Conservation (phyloP, 1,139 yeast species). For the Wickerhamomyces sp. region DNA sequence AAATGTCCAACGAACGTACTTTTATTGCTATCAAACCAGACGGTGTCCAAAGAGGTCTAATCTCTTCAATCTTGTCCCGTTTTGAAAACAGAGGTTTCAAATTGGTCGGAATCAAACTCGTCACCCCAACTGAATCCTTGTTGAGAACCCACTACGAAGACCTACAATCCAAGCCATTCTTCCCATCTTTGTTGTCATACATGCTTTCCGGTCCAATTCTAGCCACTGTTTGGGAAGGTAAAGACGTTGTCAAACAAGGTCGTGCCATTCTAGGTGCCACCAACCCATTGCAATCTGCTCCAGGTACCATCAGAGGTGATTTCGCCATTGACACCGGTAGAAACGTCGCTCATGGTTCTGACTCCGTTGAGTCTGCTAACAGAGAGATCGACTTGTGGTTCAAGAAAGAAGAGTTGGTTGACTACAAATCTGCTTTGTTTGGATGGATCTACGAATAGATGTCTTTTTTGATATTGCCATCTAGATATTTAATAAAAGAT, state of each 20-base stretch:
- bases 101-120: slow-evolving; percentile 92
- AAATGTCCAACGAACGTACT: slow-evolving; percentile 79
- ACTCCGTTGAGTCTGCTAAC: slow-evolving; percentile 96
- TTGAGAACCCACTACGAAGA: slow-evolving; percentile 94
- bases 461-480: too few species aligned
- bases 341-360: slow-evolving; percentile 99
- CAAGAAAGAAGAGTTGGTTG: slow-evolving; percentile 94
- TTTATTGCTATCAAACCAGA: slow-evolving; percentile 99
- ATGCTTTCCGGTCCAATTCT: slow-evolving; percentile 98
- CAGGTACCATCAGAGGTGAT: slow-evolving; percentile 99
- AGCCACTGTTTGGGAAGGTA: slow-evolving; percentile 99
- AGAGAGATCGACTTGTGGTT: slow-evolving; percentile 97
- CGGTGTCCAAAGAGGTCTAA: slow-evolving; percentile 99
- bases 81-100: slow-evolving; percentile 97
- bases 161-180: slow-evolving; percentile 93
- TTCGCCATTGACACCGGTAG: slow-evolving; percentile 96
- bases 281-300: slow-evolving; percentile 95
- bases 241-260: slow-evolving; percentile 98
- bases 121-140: slow-evolving; percentile 79
- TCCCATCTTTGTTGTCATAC: slow-evolving; percentile 92
- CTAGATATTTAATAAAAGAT: too few species aligned
- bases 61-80: slow-evolving; percentile 85
- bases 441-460: slow-evolving; percentile 91
- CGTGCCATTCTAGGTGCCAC: slow-evolving; percentile 98
- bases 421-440: slow-evolving; percentile 80